Conservation (phyloP, 768 basidiomycete genomes). For the Termitomyces sp. region DNA sequence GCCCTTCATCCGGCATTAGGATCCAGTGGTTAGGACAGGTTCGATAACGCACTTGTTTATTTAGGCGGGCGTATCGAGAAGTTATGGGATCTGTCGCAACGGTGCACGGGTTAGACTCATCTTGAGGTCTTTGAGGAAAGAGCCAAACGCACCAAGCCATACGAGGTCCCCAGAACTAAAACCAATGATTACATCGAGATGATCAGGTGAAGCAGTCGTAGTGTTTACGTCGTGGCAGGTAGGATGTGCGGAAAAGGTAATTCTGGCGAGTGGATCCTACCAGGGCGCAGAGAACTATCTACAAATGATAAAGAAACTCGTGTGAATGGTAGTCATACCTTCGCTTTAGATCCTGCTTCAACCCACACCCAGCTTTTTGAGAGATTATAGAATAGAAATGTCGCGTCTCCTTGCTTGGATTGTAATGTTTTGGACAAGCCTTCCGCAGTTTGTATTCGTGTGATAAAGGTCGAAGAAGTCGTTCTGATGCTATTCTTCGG, state of each 20-base stretch:
- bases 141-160: conserved; percentile 72
- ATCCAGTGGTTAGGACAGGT: background rate
- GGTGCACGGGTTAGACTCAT: background rate
- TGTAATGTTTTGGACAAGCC: conserved; percentile 68
- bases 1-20: conserved; percentile 41
- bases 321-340: conserved; percentile 44
- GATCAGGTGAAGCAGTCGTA: conserved; percentile 71
- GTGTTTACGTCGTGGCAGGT: conserved; percentile 90
- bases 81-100: conserved; percentile 82
- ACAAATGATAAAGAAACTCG: conserved; percentile 7
- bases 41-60: conserved; percentile 62
- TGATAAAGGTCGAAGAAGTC: conserved; percentile 90
- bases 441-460: conserved; percentile 78
- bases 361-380: conserved; percentile 83
- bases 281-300: background rate
- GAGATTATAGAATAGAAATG: conserved; percentile 86
- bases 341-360: conserved; percentile 80
- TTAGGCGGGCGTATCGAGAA: conserved; percentile 79
- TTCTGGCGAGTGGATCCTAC: conserved; percentile 82
- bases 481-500: conserved; percentile 93
- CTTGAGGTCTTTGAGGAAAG: background rate
- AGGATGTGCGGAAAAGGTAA: conserved; percentile 83
- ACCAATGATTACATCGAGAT: conserved; percentile 86
- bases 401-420: conserved; percentile 79
- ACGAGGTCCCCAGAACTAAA: conserved; percentile 93